These are phyloP conservation scores for Auricularia cornea DNA, from an alignment of 768 basidiomycete species.

Conservation along the genomic window DNA sequence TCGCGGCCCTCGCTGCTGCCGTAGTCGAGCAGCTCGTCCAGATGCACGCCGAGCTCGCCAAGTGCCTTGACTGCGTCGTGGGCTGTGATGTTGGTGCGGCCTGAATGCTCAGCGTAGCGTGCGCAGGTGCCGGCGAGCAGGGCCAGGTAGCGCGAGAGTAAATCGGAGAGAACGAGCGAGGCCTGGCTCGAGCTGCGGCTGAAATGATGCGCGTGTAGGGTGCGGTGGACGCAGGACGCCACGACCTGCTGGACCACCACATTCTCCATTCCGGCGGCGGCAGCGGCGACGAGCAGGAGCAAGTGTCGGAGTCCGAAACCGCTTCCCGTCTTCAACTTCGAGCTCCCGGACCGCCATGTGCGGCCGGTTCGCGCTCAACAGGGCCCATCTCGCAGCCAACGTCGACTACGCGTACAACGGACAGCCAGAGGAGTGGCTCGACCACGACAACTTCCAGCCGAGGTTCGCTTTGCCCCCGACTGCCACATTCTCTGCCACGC, in stretches of 20 bases:
- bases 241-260: not conserved
- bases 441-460: constrained; percentile 47
- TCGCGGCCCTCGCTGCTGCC: constrained; percentile 59
- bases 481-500: not conserved
- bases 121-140: constrained; percentile 60
- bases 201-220: constrained; percentile 71
- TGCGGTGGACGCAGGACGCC: constrained; percentile 21
- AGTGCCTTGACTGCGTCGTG: constrained; percentile 59
- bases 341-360: constrained; percentile 56
- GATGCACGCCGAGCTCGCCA: constrained; percentile 62
- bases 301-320: not conserved
- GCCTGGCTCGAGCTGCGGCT: constrained; percentile 69
- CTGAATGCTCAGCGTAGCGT: constrained; percentile 67
- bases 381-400: not conserved
- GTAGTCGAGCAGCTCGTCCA: constrained; percentile 66
- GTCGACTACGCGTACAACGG: constrained; percentile 19
- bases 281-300: not conserved
- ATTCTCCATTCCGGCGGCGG: not conserved
- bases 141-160: constrained; percentile 65
- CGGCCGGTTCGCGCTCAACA: constrained; percentile 47
- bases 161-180: constrained; percentile 58
- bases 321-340: constrained; percentile 35
- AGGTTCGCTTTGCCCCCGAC: constrained; percentile 10
- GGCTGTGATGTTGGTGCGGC: constrained; percentile 47
- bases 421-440: constrained; percentile 49